Base-by-base conservation (phyloP, 2,329 filamentous ascomycete species). In the Trichoderma breve region DNA sequence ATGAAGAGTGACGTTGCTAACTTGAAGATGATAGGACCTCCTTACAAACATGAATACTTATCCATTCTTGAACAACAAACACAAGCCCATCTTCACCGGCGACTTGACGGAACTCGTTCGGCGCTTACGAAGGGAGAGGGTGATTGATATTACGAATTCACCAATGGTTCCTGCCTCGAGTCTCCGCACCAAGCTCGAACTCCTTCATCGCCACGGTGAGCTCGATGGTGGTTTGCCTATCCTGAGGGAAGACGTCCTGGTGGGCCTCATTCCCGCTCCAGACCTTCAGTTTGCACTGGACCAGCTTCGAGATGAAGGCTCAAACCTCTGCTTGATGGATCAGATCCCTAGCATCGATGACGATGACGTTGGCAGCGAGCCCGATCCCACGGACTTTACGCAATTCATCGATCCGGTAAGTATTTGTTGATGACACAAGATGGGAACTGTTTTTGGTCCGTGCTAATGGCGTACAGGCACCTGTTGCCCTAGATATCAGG, bases 41-140 rank as follows among this genome's bases (percentile, higher is more conserved):
- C 86, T 98, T 21, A 98, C 95, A 0, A 94, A 96, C 79, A 95
- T 99, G 92, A 98, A 99, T 81, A 92, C 93, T 3, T 99, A 98
- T 75, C 96, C 96, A 0, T 98, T 97, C 83, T 88, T 99, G n/a
- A 94, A 97, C 82, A 97, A 97, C 83, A 98, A 98, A 81, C 89
- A 95, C 73, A 94, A 97, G 76, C 95, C 95, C 1, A 86, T 97
- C 21, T 97, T 98, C 80, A 97, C 95, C 0, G 91, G 92, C 0
- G 92, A 97, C 70, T 87, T 99, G 0, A 92, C 91, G 15, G 95
- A 97, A 74, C 96, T 99, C 71, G 91, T 95, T 0, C 90, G 93
- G 2, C 90, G 91, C 6, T 84, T 93, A 4, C 91, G 93, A 15
- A 88, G 88, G 65, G 90, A 94, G 78, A 89, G 94, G 68, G 85